Percentiles rank a stretch among this genome's conserved stretches.
These are phyloP conservation scores for Wickerhamiella infanticola DNA, from an alignment of 1,139 yeast genomes.

Conservation along the genomic window DNA sequence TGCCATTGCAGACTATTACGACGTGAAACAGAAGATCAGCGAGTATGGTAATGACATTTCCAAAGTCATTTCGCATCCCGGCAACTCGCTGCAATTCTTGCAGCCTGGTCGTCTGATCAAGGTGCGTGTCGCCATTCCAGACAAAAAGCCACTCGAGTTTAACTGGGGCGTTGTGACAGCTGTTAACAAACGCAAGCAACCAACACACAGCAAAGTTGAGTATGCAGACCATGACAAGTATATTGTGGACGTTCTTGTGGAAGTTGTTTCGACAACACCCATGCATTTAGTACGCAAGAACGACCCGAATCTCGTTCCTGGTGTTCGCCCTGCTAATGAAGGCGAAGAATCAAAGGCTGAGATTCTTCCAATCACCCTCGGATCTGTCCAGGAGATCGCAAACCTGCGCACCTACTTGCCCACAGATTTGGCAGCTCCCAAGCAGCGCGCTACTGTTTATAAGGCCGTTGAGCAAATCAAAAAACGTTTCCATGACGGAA, in stretches of 20 bases:
- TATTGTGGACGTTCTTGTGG: slow-evolving; percentile 57
- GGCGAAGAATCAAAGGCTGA: slow-evolving; percentile 66
- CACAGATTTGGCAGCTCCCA: slow-evolving; percentile 53
- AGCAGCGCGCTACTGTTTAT: slow-evolving; percentile 57
- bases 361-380: slow-evolving; percentile 69
- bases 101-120: slow-evolving; percentile 80
- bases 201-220: slow-evolving; percentile 12
- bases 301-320: slow-evolving; percentile 67
- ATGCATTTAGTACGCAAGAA: slow-evolving; percentile 25
- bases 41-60: slow-evolving; percentile 63
- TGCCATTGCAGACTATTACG: slow-evolving; percentile 66
- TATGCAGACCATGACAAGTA: slow-evolving; percentile 54
- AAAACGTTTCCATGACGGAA: slow-evolving; percentile 74
- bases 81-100: slow-evolving; percentile 63
- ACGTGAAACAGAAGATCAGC: slow-evolving; percentile 54
- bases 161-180: slow-evolving; percentile 92
- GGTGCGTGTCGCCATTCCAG: slow-evolving; percentile 30
- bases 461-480: slow-evolving; percentile 69
- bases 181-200: slow-evolving; percentile 44
- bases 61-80: slow-evolving; percentile 83
- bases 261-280: slow-evolving; percentile 56
- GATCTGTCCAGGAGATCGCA: slow-evolving; percentile 59
- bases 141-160: slow-evolving; percentile 34
- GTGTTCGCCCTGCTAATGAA: slow-evolving; percentile 58
- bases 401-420: slow-evolving; percentile 74